Base-by-base conservation (phyloP, 306 rosid genomes). In the Carpinus viminea region DNA sequence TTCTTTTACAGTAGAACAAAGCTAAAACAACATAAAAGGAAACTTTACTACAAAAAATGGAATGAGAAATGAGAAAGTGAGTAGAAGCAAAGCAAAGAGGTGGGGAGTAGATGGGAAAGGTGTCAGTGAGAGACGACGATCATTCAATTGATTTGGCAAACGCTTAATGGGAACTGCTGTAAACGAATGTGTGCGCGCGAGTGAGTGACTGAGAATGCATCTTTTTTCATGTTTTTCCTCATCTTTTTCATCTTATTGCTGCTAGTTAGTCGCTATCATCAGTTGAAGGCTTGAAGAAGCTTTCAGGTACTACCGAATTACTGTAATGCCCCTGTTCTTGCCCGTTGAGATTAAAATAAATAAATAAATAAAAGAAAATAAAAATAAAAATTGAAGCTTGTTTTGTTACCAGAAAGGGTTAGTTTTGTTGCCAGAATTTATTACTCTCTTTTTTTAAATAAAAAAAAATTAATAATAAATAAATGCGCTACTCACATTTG, bases 1-100 rank as follows among this genome's bases (percentile, higher is more conserved):
- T 34, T 69, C 54, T 16, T 36, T 46, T 56, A 34, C 59, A 28
- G 9, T 10, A 17, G 53, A 72, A 59, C 52, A 60, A 43, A 62
- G 61, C 26, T 70, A 82, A 80, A 85, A 43, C 70, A 66, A 24
- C 34, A 31, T 20, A 26, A 68, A 76, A 57, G 15, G 10, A 17
- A 74, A 77, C 79, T 66, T 64, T 54, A 78, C 69, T 3, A 74
- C 34, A 55, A 18, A 56, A 48, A 54, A 53, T 53, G n/a, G 10
- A 0, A 12, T 3, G 71, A 28, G 46, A 57, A 47, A 68, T 38
- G 55, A 4, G 54, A 72, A 46, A 73, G 79, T 70, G 81, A 86
- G 87, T 85, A 82, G 81, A 85, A 80, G 80, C 85, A 82, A 85
- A 87, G 91, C 66, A 77, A 87, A 52, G 81, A 81, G 45, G 45